Evolutionary conservation across 768 basidiomycete genomes (phyloP), one percentile per base, ranked within the genome.

Genomic region (Pleurotus djamor): DNA sequence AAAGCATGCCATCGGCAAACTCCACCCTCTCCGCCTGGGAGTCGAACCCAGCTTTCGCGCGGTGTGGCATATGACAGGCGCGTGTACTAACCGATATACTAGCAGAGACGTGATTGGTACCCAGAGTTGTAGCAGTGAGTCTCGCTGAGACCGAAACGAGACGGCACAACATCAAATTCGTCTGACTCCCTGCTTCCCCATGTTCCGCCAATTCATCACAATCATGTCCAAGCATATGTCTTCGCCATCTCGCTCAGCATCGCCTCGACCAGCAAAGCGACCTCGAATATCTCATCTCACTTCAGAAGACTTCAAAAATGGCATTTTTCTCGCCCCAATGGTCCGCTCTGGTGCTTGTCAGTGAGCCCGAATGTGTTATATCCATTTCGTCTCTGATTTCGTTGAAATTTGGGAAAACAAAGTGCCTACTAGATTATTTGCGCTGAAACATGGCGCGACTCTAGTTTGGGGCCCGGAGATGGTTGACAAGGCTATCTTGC

Each of bases 391-490:
- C 21, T 28, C 21, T 28, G 21, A 28, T 28, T 28, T 28, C 21
- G 21, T 28, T 28, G 21, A 28, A 28, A 28, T 28, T 28, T 28
- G 21, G 21, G 21, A 28, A 28, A 28, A 28, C 21, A 28, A 68
- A 96, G 94, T 96, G 28, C 93, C 92, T 0, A 94, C 90, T 36
- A 86, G 94, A 32, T 71, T 96, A 5, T 87, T 92, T 63, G 88
- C 95, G 12, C 78, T 98, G 43, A 94, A 95, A 65, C 91, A 98
- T 68, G 96, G 96, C 4, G 96, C 96, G 2, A 88, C 88, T 8
- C 80, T 98, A 10, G 95, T 98, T 0, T 98, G 96, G 97, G 89
- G 92, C 9, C 97, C 97, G 0, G 97, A 99, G 70, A 89, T 92
- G 51, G 90, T 99, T 6, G 97, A 99, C 76, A 95, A 91, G 74